Conservation (phyloP, 495 filamentous ascomycete species). For the Aspergillus diversus region DNA sequence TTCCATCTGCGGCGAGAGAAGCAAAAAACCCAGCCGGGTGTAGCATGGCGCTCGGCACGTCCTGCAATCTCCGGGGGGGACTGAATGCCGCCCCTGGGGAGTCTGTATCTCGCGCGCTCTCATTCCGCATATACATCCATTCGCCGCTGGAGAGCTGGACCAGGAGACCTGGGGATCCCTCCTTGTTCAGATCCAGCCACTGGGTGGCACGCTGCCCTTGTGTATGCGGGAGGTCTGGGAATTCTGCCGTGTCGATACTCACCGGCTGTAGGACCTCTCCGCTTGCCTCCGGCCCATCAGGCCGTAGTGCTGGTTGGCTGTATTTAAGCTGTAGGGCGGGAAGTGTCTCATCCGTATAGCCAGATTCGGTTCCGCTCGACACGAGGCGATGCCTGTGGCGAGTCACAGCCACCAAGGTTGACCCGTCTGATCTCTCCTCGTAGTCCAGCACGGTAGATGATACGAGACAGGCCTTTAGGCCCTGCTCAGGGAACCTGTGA, state of each 20-base stretch:
- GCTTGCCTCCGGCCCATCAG: not conserved
- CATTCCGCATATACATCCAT: conserved; percentile 7
- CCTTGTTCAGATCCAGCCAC: conserved; percentile 15
- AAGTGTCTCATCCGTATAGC: not conserved
- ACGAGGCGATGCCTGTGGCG: not conserved
- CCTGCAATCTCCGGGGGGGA: not conserved
- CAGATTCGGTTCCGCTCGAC: not conserved
- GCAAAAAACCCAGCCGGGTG: not conserved
- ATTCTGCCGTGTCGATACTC: not conserved
- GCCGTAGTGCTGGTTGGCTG: not conserved
- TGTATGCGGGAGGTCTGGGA: not conserved
- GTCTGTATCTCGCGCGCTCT: not conserved
- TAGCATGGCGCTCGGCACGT: not conserved
- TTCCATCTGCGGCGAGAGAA: not conserved
- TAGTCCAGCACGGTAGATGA: conserved; percentile 8
- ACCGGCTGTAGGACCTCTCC: not conserved
- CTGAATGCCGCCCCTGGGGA: not conserved
- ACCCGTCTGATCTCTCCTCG: not conserved
- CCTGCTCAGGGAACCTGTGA: conserved; percentile 10
- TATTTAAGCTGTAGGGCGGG: not conserved
- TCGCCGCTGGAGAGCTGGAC: not conserved
- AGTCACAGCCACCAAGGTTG: not conserved
- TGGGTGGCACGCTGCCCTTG: not conserved
- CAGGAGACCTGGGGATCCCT: conserved; percentile 8
- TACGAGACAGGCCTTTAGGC: conserved; percentile 1